Percentiles rank a stretch among this genome's conserved stretches.
These are phyloP conservation scores for Pichia californica DNA, from an alignment of 805 yeast species.

Conservation along the genomic window DNA sequence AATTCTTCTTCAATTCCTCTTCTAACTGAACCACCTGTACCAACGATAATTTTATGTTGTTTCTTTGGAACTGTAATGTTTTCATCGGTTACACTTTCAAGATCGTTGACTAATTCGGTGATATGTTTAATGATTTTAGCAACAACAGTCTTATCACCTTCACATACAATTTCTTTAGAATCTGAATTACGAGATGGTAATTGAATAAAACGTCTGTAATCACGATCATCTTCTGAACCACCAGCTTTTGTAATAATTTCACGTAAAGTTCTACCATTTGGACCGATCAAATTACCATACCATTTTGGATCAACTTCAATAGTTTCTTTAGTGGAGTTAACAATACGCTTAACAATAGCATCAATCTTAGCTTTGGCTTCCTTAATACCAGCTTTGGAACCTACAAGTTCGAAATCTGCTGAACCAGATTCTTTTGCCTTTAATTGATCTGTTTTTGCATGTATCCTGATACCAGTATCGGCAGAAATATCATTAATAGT, in stretches of 20 bases:
- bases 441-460: slow-evolving; percentile 35
- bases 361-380: slow-evolving; percentile 62
- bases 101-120: slow-evolving; percentile 52
- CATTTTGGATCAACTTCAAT: slow-evolving; percentile 67
- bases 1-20: slow-evolving; percentile 66
- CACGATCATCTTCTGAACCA: slow-evolving; percentile 44
- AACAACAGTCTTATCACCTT: slow-evolving; percentile 75
- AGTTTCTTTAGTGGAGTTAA: slow-evolving; percentile 51
- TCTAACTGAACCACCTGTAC: slow-evolving; percentile 73
- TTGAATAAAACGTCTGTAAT: slow-evolving; percentile 50
- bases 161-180: slow-evolving; percentile 50
- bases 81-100: slow-evolving; percentile 52
- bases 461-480: slow-evolving; percentile 54
- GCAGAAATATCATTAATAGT: slow-evolving; percentile 74
- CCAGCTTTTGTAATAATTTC: slow-evolving; percentile 78
- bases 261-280: slow-evolving; percentile 65
- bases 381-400: slow-evolving; percentile 68
- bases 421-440: slow-evolving; percentile 38
- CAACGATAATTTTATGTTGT: slow-evolving; percentile 71
- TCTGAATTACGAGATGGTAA: slow-evolving; percentile 66
- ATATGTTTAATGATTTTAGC: slow-evolving; percentile 58
- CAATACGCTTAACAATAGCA: slow-evolving; percentile 56
- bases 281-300: slow-evolving; percentile 73
- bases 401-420: slow-evolving; percentile 65
- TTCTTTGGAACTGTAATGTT: slow-evolving; percentile 57